Evolutionary conservation across 371 early-diverging fungal genomes (phyloP).

Genomic region (Cokeromyces recurvatus): DNA sequence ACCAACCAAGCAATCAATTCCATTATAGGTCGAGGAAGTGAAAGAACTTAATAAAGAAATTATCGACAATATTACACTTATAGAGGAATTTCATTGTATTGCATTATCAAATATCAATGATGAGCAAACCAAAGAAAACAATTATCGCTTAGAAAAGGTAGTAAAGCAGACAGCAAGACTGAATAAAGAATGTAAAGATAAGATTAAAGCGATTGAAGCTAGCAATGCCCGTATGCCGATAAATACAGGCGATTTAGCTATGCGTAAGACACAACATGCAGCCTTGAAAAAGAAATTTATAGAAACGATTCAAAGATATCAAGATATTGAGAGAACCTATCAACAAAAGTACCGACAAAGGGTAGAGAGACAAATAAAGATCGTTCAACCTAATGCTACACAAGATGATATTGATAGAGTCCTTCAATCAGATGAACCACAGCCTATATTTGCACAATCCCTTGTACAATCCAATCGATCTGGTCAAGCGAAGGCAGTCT

Average conservation of each 20-base stretch:
- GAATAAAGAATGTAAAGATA: conserved; percentile 57
- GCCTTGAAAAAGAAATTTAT: conserved; percentile 72
- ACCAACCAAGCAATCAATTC: too few species aligned
- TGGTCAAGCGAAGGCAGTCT: conserved; percentile 71
- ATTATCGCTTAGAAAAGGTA: conserved; percentile 61
- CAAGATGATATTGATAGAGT: conserved; percentile 70
- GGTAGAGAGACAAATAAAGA: conserved; percentile 75
- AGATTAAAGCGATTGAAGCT: conserved; percentile 61
- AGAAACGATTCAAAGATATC: conserved; percentile 75
- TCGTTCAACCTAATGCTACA: conserved; percentile 80
- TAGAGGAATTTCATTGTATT: conserved; percentile 66
- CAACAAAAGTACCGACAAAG: conserved; percentile 77
- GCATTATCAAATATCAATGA: conserved; percentile 69
- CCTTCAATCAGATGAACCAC: conserved; percentile 64
- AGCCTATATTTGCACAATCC: conserved; percentile 76
- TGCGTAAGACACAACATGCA: conserved; percentile 57
- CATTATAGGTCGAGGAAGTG: conserved; percentile 63
- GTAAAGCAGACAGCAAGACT: conserved; percentile 63
- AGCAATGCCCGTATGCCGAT: conserved; percentile 46
- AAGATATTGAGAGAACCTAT: conserved; percentile 71
- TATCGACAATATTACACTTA: conserved; percentile 57
- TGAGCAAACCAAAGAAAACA: conserved; percentile 56
- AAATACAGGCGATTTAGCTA: conserved; percentile 57
- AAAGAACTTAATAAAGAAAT: conserved; percentile 63
- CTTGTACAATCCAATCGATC: conserved; percentile 47